Conservation (phyloP, 2,329 filamentous ascomycete species). For the Exophiala calicioides region DNA sequence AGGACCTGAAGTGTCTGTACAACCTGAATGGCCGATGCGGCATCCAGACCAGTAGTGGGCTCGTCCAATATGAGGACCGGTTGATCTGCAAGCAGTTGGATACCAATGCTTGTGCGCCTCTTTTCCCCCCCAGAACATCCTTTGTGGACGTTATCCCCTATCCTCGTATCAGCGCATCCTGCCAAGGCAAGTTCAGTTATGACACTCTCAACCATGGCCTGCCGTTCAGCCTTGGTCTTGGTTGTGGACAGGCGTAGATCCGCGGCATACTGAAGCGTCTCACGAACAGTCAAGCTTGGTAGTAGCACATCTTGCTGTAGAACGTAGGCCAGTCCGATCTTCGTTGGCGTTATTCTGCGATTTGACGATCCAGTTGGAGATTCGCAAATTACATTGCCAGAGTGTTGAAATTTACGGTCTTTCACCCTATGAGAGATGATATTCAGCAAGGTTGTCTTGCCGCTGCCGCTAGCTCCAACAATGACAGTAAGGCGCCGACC, state of each 20-base stretch:
- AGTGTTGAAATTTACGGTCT: constrained; percentile 52
- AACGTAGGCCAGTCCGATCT: constrained; percentile 53
- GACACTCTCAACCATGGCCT: constrained; percentile 70
- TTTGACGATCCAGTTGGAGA: constrained; percentile 60
- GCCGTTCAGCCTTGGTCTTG: constrained; percentile 60
- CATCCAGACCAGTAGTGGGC: constrained; percentile 72
- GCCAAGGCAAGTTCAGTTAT: constrained; percentile 74
- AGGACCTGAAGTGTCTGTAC: constrained; percentile 69
- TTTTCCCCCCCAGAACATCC: constrained; percentile 81
- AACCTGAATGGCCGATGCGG: constrained; percentile 73
- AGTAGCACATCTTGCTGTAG: constrained; percentile 74
- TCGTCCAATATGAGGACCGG: constrained; percentile 78
- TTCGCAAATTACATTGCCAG: constrained; percentile 65
- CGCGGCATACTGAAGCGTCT: constrained; percentile 73
- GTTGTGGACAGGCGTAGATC: constrained; percentile 68
- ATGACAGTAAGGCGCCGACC: constrained; percentile 70
- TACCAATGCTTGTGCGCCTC: constrained; percentile 72
- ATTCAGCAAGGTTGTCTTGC: constrained; percentile 92
- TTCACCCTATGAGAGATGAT: constrained; percentile 67
- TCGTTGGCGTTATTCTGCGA: constrained; percentile 52
- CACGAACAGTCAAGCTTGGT: constrained; percentile 71
- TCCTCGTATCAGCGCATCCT: constrained; percentile 73
- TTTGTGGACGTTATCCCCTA: constrained; percentile 70
- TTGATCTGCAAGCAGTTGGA: constrained; percentile 77
- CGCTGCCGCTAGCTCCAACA: constrained; percentile 95